phyloP scores from a whole-genome alignment of 148 eudicot genomes.

The Camellia japonica region DNA sequence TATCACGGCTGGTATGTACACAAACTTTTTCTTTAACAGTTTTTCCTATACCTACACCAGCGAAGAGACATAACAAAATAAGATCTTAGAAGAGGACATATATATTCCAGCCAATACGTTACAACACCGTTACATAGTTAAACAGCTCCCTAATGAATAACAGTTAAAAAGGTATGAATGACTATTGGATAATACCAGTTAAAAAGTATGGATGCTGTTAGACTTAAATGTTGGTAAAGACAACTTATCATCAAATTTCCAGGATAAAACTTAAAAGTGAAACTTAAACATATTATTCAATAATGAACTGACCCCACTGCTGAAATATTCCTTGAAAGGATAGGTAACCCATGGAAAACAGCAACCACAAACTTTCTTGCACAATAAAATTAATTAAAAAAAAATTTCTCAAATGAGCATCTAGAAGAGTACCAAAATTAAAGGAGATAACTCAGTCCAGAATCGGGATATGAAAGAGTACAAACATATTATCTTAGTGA shows the following conservation, averaged over 20 bases:
- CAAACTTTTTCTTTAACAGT: constrained; percentile 98
- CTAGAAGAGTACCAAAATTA: background rate
- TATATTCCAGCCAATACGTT: background rate
- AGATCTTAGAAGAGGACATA: background rate
- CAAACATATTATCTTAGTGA: background rate
- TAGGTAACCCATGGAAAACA: background rate
- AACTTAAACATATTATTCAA: background rate
- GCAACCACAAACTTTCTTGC: background rate
- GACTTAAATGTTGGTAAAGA: background rate
- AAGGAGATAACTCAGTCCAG: background rate
- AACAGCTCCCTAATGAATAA: background rate
- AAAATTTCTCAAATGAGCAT: background rate
- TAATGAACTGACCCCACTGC: background rate
- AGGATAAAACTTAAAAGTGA: background rate
- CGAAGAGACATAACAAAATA: constrained; percentile 8
- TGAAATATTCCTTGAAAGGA: constrained; percentile 1
- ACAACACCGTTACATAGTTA: background rate
- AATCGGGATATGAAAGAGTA: background rate
- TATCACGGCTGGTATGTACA: constrained; percentile 99
- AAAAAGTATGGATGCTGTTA: background rate
- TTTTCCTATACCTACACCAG: constrained; percentile 78
- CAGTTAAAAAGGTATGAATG: background rate
- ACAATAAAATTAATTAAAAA: background rate
- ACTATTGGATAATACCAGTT: background rate
- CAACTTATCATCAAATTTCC: background rate